Evolutionary conservation across 768 basidiomycete species (phyloP).

Genomic region (Rhodotorula kratochvilovae): DNA sequence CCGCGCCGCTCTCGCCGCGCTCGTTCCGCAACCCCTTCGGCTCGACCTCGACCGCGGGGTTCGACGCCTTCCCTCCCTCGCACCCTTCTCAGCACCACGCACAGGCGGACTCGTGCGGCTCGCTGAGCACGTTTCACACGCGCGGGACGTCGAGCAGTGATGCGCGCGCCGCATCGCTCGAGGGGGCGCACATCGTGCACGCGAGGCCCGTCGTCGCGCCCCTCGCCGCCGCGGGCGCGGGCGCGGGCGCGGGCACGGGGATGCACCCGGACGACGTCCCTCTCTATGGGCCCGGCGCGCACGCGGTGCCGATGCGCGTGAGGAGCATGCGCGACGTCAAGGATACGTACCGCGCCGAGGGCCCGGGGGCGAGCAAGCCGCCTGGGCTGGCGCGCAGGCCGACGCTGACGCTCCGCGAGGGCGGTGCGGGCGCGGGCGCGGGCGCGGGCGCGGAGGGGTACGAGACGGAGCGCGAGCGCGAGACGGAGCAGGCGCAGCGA

Average conservation of each 20-base stretch:
- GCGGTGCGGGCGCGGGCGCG: background rate
- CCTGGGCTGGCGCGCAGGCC: constrained; percentile 9
- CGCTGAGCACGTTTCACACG: background rate
- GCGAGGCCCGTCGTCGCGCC: background rate
- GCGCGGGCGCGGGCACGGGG: background rate
- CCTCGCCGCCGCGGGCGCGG: too few species aligned
- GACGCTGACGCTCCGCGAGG: constrained; percentile 1
- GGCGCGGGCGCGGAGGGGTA: background rate
- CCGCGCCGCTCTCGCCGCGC: background rate
- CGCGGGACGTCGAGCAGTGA: too few species aligned
- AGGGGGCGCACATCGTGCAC: background rate
- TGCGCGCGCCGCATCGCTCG: background rate
- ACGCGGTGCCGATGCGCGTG: background rate
- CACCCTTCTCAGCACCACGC: background rate
- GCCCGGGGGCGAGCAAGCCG: too few species aligned
- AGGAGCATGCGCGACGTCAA: background rate
- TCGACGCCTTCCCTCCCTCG: too few species aligned
- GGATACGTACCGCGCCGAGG: background rate
- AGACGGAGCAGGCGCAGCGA: background rate
- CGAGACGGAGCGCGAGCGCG: background rate
- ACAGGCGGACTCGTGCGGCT: background rate
- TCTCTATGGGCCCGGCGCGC: background rate
- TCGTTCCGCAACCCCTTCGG: constrained; percentile 15
- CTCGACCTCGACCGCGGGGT: background rate
- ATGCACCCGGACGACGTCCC: background rate